Evolutionary conservation across 2,329 filamentous ascomycete genomes (phyloP).

Genomic region (Gaeumannomyces sp.): DNA sequence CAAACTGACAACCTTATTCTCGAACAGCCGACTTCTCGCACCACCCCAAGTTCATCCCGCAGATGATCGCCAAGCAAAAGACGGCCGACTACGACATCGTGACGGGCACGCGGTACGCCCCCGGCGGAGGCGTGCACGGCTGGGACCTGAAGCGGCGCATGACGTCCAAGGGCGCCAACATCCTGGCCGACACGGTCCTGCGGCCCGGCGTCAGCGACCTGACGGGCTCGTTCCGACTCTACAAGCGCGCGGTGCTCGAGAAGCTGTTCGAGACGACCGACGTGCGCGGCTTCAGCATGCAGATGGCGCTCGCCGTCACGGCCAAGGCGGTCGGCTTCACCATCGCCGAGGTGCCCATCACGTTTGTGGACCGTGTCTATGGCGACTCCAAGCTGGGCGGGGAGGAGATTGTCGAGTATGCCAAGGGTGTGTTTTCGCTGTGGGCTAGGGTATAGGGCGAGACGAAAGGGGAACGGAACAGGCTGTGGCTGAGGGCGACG

Average conservation of each 20-base stretch:
- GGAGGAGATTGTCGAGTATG: slow-evolving; percentile 94
- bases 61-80: slow-evolving; percentile 82
- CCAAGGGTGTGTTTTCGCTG: slow-evolving; percentile 72
- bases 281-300: slow-evolving; percentile 97
- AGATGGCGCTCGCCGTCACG: slow-evolving; percentile 99
- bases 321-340: slow-evolving; percentile 94
- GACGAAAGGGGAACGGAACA: neutral
- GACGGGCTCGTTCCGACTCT: slow-evolving; percentile 89
- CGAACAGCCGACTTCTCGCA: slow-evolving; percentile 77
- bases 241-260: slow-evolving; percentile 84
- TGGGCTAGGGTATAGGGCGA: slow-evolving; percentile 65
- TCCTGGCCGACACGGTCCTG: slow-evolving; percentile 92
- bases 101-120: slow-evolving; percentile 90
- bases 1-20: neutral
- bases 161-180: slow-evolving; percentile 79
- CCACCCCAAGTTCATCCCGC: slow-evolving; percentile 97
- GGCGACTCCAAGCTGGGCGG: slow-evolving; percentile 84
- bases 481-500: neutral
- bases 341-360: slow-evolving; percentile 93
- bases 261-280: slow-evolving; percentile 87
- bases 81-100: slow-evolving; percentile 85
- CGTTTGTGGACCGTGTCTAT: slow-evolving; percentile 91
- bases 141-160: slow-evolving; percentile 93
- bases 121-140: slow-evolving; percentile 82
- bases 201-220: slow-evolving; percentile 91